Conservation (phyloP, 805 yeast genomes). For the Candida sphagnicola region DNA sequence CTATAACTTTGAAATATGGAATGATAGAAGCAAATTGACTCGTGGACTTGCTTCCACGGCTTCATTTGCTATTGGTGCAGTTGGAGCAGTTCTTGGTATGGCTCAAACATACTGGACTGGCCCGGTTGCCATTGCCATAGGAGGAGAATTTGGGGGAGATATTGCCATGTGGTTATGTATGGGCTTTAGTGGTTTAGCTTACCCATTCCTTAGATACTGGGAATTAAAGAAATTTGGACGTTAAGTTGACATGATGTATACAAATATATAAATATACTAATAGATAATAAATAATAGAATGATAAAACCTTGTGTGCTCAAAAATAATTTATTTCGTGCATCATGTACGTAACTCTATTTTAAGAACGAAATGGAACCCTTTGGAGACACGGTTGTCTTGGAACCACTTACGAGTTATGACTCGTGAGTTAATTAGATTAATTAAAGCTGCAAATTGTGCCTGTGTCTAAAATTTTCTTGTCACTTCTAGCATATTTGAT, state of each 20-base stretch:
- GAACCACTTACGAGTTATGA: too few relatives aligned
- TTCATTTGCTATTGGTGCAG: slow-evolving; percentile 66
- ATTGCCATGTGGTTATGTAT: slow-evolving; percentile 76
- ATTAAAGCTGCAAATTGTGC: too few relatives aligned
- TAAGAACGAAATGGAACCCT: too few relatives aligned
- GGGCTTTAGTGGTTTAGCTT: slow-evolving; percentile 63
- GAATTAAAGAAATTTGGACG: slow-evolving; percentile 53
- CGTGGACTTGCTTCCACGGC: slow-evolving; percentile 67
- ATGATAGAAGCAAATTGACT: slow-evolving; percentile 56
- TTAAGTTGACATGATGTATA: too few relatives aligned
- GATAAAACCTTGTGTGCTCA: slow-evolving; percentile 3
- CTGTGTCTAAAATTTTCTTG: too few relatives aligned
- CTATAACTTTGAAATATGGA: slow-evolving; percentile 77
- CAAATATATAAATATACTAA: too few relatives aligned
- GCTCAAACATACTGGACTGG: slow-evolving; percentile 82
- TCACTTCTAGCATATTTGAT: too few relatives aligned
- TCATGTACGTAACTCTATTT: too few relatives aligned
- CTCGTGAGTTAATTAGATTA: too few relatives aligned
- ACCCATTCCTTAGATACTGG: slow-evolving; percentile 60
- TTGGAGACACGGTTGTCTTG: too few relatives aligned
- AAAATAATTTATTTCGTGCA: too few relatives aligned
- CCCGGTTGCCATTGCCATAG: slow-evolving; percentile 61
- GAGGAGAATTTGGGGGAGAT: slow-evolving; percentile 68
- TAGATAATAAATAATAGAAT: slow-evolving; percentile 2
- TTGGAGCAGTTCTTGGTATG: slow-evolving; percentile 86